Conservation (phyloP, 352 stramenopile genomes). For the Pythium insidiosum region DNA sequence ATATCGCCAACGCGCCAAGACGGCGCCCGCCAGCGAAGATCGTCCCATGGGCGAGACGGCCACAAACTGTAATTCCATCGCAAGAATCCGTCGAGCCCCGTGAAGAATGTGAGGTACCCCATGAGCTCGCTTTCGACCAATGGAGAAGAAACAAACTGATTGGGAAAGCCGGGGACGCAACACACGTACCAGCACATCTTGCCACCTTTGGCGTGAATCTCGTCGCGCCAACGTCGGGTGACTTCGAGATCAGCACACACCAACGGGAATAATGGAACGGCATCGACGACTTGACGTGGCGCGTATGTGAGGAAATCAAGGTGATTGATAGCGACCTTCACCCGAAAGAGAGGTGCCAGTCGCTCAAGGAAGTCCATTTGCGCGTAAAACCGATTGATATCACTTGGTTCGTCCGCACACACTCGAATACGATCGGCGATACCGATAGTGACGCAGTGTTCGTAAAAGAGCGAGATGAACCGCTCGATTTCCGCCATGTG, state of each 20-base stretch:
- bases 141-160: conserved; percentile 75
- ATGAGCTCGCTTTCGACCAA: conserved; percentile 66
- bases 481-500: conserved; percentile 44
- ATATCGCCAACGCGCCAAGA: conserved; percentile 75
- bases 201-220: conserved; percentile 43
- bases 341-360: conserved; percentile 48
- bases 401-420: conserved; percentile 61
- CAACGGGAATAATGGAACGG: conserved; percentile 59
- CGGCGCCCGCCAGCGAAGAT: conserved; percentile 50
- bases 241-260: conserved; percentile 55
- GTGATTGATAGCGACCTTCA: conserved; percentile 74
- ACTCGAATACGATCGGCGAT: conserved; percentile 59
- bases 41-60: conserved; percentile 45
- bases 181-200: conserved; percentile 80
- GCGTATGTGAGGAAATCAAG: conserved; percentile 60
- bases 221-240: conserved; percentile 37
- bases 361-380: conserved; percentile 60
- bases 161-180: conserved; percentile 54
- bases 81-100: conserved; percentile 70
- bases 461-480: conserved; percentile 61
- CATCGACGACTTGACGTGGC: conserved; percentile 58
- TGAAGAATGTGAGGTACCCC: conserved; percentile 69
- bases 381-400: conserved; percentile 44
- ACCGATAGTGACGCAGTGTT: conserved; percentile 42
- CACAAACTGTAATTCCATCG: conserved; percentile 82